Conservation (phyloP, 148 eudicot species). For the Salicornia ramosissima region DNA sequence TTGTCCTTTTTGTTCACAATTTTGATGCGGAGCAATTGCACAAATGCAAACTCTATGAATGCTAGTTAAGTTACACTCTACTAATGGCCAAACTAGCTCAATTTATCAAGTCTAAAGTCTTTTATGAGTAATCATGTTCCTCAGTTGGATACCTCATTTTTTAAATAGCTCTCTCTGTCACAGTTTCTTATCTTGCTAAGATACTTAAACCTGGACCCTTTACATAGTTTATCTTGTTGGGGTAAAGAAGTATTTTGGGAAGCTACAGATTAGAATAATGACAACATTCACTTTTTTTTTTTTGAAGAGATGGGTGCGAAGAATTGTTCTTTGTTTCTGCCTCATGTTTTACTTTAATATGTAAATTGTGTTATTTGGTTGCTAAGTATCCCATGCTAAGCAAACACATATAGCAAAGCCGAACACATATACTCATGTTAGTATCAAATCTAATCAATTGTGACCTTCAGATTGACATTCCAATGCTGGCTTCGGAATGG, state of each 20-base stretch:
- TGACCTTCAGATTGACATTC: constrained; percentile 74
- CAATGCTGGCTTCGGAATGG: constrained; percentile 83
- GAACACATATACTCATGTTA: neutral
- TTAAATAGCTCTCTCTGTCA: neutral
- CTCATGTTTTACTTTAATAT: neutral
- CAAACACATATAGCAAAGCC: neutral
- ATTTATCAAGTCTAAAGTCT: neutral
- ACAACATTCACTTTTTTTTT: neutral
- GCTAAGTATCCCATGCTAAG: neutral
- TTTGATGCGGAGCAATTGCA: constrained; percentile 1
- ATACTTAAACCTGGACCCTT: neutral
- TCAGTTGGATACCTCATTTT: neutral
- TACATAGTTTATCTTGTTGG: neutral
- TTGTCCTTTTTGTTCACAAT: neutral
- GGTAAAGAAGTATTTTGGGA: neutral
- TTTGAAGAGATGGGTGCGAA: neutral
- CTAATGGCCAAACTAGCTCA: neutral
- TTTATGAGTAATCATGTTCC: neutral
- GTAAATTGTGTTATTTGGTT: neutral
- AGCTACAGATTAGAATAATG: neutral
- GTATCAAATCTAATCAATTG: constrained; percentile 1
- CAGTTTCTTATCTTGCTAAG: neutral
- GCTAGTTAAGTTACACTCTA: neutral
- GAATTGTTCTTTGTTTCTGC: neutral
- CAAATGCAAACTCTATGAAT: neutral